Evolutionary conservation across 495 filamentous ascomycete species (phyloP), one percentile per base, ranked within the genome.

Genomic region (Aspergillus heteromorphus): DNA sequence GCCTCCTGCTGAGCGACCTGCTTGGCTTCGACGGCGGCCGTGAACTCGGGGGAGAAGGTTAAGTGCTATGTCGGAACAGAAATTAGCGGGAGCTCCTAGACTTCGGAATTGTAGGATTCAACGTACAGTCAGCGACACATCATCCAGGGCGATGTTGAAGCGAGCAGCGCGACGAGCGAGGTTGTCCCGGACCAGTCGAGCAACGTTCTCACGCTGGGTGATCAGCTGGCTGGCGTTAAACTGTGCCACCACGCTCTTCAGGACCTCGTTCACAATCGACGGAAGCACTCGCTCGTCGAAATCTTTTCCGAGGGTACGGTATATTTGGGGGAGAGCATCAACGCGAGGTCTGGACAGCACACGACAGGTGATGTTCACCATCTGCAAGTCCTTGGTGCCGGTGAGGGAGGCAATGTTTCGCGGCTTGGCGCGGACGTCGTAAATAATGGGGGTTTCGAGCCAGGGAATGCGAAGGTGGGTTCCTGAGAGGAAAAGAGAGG

Each of bases 311-410:
- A 98, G 83, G 1, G 93, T 98, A 43, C 93, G 84, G 78, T 97
- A 98, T 61, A 98, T 97, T 70, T 92, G 88, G 5, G 93, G 93
- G 25, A 98, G 84, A 27, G 92, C 88, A 51, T 89, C 83, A 61
- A 97, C 77, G 34, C 87, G 84, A 55, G 93, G 93, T 66, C 89
- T 81, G 41, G 91, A 96, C 51, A 98, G 89, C 47, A 98, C 93
- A 91, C 93, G 95, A 76, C 93, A 98, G 65, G 95, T 98, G 71
- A 98, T 98, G 81, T 98, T 98, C 69, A 98, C 93, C 93, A 98
- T 98, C 80, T 98, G 93, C 69, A 98, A 76, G 73, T 98, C 93
- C 75, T 98, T 98, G 65, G 93, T 98, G 60, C 95, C 93, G 51
- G 93, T 97, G 51, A 98, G 86, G 65, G 93, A 98, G 57, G 93